phyloP scores from a whole-genome alignment of 2,329 filamentous ascomycete species.

The Epichloe gansuensis region DNA sequence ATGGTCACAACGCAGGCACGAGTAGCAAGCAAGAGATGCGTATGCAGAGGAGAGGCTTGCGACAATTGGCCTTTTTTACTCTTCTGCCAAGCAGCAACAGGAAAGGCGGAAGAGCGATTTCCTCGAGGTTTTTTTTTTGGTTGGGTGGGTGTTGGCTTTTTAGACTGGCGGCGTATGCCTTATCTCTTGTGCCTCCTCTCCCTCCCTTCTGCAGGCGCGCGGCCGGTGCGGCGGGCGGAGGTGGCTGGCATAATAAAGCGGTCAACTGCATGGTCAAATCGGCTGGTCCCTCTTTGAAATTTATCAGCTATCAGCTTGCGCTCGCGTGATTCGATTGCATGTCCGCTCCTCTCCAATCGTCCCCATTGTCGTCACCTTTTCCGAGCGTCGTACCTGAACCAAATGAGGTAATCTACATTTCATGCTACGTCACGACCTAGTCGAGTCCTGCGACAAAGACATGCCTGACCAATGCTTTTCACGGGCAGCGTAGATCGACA shows the following conservation, averaged over 20 bases:
- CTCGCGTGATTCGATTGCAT: too few relatives aligned
- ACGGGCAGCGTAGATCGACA: too few relatives aligned
- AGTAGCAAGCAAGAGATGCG: not conserved
- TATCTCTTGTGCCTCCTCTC: not conserved
- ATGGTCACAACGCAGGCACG: slow-evolving; percentile 27
- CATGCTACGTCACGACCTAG: not conserved
- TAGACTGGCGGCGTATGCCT: not conserved
- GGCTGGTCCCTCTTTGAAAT: not conserved
- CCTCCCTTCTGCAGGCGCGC: not conserved
- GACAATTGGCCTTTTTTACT: not conserved
- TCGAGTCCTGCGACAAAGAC: too few relatives aligned
- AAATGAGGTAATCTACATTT: not conserved
- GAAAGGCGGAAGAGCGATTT: not conserved
- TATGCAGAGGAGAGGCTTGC: not conserved
- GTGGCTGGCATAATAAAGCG: not conserved
- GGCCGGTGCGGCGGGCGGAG: not conserved
- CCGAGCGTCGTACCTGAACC: not conserved
- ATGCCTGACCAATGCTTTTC: too few relatives aligned
- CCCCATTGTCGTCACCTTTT: not conserved
- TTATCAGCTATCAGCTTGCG: too few relatives aligned
- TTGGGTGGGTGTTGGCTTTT: slow-evolving; percentile 1
- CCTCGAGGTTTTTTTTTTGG: not conserved
- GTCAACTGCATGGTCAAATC: not conserved
- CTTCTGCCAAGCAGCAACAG: not conserved
- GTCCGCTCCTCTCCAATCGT: too few relatives aligned